Conservation (phyloP, 805 yeast species). For the Cyberlindnera subsufficiens region DNA sequence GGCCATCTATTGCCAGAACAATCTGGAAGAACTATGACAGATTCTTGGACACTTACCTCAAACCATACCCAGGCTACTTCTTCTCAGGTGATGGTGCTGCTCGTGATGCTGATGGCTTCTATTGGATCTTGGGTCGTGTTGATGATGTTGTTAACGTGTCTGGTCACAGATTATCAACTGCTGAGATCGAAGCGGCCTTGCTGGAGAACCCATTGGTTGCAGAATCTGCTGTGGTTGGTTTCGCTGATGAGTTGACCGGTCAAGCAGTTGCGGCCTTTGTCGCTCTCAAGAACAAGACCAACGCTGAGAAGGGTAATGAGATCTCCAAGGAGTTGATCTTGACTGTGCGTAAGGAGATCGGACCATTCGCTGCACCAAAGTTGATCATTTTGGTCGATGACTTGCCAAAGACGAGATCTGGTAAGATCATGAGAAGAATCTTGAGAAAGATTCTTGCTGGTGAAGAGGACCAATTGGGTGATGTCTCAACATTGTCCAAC, state of each 20-base stretch:
- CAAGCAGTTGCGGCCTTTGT: slow-evolving; percentile 84
- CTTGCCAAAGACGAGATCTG: slow-evolving; percentile 82
- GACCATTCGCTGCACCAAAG: slow-evolving; percentile 85
- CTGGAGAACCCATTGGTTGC: slow-evolving; percentile 66
- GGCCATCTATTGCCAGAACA: slow-evolving; percentile 87
- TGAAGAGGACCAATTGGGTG: slow-evolving; percentile 80
- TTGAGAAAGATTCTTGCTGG: slow-evolving; percentile 69
- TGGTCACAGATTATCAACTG: slow-evolving; percentile 84
- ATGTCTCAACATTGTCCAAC: slow-evolving; percentile 69
- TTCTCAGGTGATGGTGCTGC: slow-evolving; percentile 92
- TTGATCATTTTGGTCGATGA: slow-evolving; percentile 65
- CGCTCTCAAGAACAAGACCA: slow-evolving; percentile 48
- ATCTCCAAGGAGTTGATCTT: slow-evolving; percentile 58
- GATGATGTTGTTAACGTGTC: slow-evolving; percentile 86
- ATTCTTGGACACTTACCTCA: slow-evolving; percentile 74
- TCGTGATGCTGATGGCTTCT: slow-evolving; percentile 76
- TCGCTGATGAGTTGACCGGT: slow-evolving; percentile 78
- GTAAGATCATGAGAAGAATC: slow-evolving; percentile 84
- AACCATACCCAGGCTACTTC: slow-evolving; percentile 76
- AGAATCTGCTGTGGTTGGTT: slow-evolving; percentile 82
- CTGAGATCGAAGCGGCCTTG: slow-evolving; percentile 81
- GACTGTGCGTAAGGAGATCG: slow-evolving; percentile 73
- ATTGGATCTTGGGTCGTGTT: slow-evolving; percentile 83
- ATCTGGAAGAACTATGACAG: slow-evolving; percentile 74
- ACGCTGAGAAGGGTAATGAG: slow-evolving; percentile 22